Base-by-base conservation (phyloP, 495 filamentous ascomycete species). In the Talaromyces proteolyticus region DNA sequence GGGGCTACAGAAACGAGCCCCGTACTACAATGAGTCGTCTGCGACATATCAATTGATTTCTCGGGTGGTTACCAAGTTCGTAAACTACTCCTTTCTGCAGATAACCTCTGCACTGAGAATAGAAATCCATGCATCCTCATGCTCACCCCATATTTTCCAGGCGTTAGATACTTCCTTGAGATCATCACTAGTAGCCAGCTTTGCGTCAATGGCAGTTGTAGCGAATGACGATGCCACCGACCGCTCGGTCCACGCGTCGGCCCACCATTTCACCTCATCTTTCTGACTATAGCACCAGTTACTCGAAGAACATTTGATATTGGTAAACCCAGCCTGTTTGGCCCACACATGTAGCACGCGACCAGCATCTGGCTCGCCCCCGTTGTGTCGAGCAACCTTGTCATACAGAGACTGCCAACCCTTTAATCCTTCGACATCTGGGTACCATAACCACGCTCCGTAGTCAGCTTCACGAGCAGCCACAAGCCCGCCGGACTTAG, bases 81-180 rank as follows among this genome's bases (percentile, higher is more conserved):
- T n/a, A 2, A 42, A 22, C 50, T 61, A 65, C 56, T 44, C 63
- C 42, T 70, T 73, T 48, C 62, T 66, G 61, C 74, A 80, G 18
- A 80, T 51, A 40, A 84, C 69, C 62, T 84, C 66, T 34, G 75
- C 76, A 64, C 77, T 66, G 38, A 80, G 45, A 21, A 79, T 47
- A 19, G 61, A 65, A 62, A 75, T 78, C 73, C 78, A 80, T 8
- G 62, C 76, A 47, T 79, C 69, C 43, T 73, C 68, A 40, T 65
- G 51, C 49, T 66, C 60, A 4, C 67, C 70, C 66, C 67, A 80
- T 26, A 65, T 57, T 51, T 57, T 56, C 74, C 72, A 80, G 4
- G 57, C 60, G 39, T 62, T 48, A 12, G 65, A 61, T 47, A 75
- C 67, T 24, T 51, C 29, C 46, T 74, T 57, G 39, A 81, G 54